Evolutionary conservation across 2,329 filamentous ascomycete species (phyloP).

Genomic region (Pseudogymnoascus destructans): DNA sequence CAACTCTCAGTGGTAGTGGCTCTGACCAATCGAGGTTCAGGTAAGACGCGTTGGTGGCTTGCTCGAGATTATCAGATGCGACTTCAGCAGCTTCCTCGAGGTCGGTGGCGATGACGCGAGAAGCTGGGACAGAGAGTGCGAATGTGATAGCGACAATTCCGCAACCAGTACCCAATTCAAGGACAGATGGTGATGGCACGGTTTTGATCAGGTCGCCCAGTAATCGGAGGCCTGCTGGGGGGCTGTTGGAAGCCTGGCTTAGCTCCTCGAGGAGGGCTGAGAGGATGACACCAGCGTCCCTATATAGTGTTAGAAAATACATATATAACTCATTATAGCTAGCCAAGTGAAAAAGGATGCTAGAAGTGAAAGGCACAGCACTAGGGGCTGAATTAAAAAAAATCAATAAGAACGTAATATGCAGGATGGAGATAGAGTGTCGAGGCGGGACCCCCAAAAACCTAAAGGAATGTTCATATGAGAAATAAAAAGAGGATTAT

Average conservation of each 20-base stretch:
- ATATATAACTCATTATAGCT: neutral
- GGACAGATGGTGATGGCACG: constrained; percentile 31
- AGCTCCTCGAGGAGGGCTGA: constrained; percentile 23
- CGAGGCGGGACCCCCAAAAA: neutral
- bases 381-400: neutral
- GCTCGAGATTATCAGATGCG: constrained; percentile 36
- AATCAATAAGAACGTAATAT: neutral
- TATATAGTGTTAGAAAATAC: constrained; percentile 22
- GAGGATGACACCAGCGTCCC: constrained; percentile 29
- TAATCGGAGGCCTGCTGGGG: neutral
- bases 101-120: constrained; percentile 47
- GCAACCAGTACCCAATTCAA: constrained; percentile 57
- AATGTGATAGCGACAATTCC: constrained; percentile 56
- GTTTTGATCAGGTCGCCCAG: neutral
- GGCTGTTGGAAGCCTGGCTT: neutral
- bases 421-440: neutral
- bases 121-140: constrained; percentile 26
- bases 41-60: constrained; percentile 23
- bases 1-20: constrained; percentile 27
- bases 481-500: neutral
- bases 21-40: constrained; percentile 51
- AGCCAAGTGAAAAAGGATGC: neutral
- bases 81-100: constrained; percentile 51
- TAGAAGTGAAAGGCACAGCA: neutral
- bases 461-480: neutral